Percentiles rank a stretch among this genome's conserved stretches.
Evolutionary conservation across 2,329 filamentous ascomycete species (phyloP).

Genomic region (Colletotrichum noveboracense): DNA sequence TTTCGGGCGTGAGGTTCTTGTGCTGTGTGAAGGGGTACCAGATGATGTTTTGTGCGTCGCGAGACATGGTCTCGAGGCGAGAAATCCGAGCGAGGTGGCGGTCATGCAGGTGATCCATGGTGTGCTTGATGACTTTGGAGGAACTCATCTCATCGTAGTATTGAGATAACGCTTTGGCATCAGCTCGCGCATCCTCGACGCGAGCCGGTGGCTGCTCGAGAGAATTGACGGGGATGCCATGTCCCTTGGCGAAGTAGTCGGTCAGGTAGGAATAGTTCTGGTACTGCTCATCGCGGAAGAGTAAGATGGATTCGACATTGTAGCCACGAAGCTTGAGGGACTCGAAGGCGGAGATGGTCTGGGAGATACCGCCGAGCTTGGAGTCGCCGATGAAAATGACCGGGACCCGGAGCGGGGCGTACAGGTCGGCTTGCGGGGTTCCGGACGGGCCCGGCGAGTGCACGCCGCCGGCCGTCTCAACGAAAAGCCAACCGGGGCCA

Average conservation of each 20-base stretch:
- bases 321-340: conserved; percentile 80
- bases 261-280: conserved; percentile 71
- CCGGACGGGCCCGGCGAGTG: conserved; percentile 81
- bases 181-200: conserved; percentile 42
- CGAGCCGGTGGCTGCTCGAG: conserved; percentile 65
- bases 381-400: conserved; percentile 78
- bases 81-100: conserved; percentile 62
- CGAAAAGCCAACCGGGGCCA: conserved; percentile 64
- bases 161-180: conserved; percentile 60
- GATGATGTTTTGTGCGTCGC: conserved; percentile 66
- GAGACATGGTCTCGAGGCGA: conserved; percentile 65
- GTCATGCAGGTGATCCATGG: conserved; percentile 56
- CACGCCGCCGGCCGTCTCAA: conserved; percentile 85
- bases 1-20: conserved; percentile 61
- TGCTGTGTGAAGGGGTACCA: conserved; percentile 94
- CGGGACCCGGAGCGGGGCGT: conserved; percentile 75
- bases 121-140: conserved; percentile 40
- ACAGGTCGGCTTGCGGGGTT: conserved; percentile 78
- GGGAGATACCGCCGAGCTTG: conserved; percentile 78
- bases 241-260: conserved; percentile 68
- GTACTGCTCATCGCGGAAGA: conserved; percentile 72
- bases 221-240: conserved; percentile 60
- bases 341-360: conserved; percentile 82
- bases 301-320: conserved; percentile 71
- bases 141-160: conserved; percentile 65